These are phyloP conservation scores for Ramalina intermedia DNA, from an alignment of 495 filamentous ascomycete genomes.

Conservation along the genomic window DNA sequence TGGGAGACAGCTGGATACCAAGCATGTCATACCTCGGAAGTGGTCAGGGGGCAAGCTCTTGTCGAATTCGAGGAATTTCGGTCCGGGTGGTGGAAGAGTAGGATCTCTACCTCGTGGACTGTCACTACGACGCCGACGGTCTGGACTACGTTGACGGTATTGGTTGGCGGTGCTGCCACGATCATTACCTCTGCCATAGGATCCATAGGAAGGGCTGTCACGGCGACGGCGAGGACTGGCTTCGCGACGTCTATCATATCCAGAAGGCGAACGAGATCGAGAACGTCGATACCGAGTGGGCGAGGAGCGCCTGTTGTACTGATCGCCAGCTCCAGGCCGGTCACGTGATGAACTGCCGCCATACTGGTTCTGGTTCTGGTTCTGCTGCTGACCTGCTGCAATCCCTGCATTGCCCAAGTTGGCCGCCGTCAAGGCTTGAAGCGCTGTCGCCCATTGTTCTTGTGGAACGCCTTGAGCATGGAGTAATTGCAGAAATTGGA, in stretches of 20 bases:
- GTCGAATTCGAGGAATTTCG: conserved; percentile 77
- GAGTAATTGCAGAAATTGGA: conserved; percentile 44
- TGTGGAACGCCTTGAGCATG: conserved; percentile 43
- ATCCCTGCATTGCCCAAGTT: conserved; percentile 17
- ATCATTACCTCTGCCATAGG: conserved; percentile 41
- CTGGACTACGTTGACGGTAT: conserved; percentile 77
- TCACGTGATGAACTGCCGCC: conserved; percentile 42
- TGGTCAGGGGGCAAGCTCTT: conserved; percentile 50
- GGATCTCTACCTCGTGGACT: conserved; percentile 40
- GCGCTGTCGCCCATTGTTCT: conserved; percentile 43
- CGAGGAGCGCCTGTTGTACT: conserved; percentile 39
- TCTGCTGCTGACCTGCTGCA: conserved; percentile 17
- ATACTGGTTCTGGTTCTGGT: conserved; percentile 12
- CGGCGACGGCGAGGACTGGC: conserved; percentile 43
- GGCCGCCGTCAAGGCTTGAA: conserved; percentile 30
- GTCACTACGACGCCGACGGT: conserved; percentile 46
- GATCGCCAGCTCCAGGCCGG: conserved; percentile 38
- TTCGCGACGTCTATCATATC: conserved; percentile 51
- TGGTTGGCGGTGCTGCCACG: conserved; percentile 44
- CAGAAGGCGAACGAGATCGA: conserved; percentile 61
- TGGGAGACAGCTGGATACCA: background rate
- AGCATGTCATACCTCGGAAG: conserved; percentile 56
- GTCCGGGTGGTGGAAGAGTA: conserved; percentile 39
- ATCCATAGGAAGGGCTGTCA: conserved; percentile 59
- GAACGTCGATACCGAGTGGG: conserved; percentile 44